Conservation (phyloP, 169 alveolate genomes). For the Theileria equi region DNA sequence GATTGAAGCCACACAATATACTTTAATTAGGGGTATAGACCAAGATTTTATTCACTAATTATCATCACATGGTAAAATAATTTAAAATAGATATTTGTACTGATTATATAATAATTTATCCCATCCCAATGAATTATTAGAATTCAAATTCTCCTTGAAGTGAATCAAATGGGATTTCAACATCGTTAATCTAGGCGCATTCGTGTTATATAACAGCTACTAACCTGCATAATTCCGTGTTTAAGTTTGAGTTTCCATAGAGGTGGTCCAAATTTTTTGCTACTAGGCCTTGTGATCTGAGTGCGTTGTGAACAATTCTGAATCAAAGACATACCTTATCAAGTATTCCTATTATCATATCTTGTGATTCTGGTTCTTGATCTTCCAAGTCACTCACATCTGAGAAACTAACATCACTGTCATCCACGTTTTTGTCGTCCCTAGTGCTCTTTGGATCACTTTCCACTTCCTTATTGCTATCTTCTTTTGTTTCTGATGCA, state of each 20-base stretch:
- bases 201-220: not conserved
- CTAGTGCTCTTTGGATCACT: not conserved
- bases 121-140: slow-evolving; percentile 20
- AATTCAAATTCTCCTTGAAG: slow-evolving; percentile 67
- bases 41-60: too few relatives aligned
- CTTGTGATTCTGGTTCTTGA: slow-evolving; percentile 60
- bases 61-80: too few relatives aligned
- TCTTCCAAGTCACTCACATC: slow-evolving; percentile 65
- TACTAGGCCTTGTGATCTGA: slow-evolving; percentile 61
- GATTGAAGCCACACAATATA: too few relatives aligned
- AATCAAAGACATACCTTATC: slow-evolving; percentile 34
- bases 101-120: too few relatives aligned
- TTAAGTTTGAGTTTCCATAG: slow-evolving; percentile 52
- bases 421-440: slow-evolving; percentile 2
- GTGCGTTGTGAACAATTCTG: not conserved
- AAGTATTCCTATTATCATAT: slow-evolving; percentile 55
- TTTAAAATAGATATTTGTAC: too few relatives aligned
- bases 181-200: slow-evolving; percentile 37
- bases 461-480: not conserved
- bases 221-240: slow-evolving; percentile 57
- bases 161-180: slow-evolving; percentile 61
- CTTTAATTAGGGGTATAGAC: too few relatives aligned
- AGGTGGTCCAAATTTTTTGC: slow-evolving; percentile 51
- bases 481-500: slow-evolving; percentile 1
- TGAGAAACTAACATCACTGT: slow-evolving; percentile 32